Evolutionary conservation across 2,329 filamentous ascomycete species (phyloP).

Genomic region (Epichloe sylvatica): DNA sequence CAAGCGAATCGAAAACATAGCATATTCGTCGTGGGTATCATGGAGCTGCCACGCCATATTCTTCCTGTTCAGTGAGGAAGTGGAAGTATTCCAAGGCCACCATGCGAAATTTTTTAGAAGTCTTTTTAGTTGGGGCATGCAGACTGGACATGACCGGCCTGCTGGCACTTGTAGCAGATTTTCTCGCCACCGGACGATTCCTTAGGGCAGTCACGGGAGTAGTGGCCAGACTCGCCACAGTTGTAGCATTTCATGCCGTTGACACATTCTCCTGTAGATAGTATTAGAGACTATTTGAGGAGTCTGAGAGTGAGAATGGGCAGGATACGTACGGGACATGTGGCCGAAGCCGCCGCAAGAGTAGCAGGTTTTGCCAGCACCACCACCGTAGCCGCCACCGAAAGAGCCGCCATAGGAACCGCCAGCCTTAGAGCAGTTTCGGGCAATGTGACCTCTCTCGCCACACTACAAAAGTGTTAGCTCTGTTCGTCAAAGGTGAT

Average conservation of each 20-base stretch:
- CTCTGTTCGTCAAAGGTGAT: not conserved
- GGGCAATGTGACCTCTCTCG: constrained; percentile 90
- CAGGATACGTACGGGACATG: constrained; percentile 58
- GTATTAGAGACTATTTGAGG: constrained; percentile 9
- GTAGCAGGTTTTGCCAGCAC: constrained; percentile 79
- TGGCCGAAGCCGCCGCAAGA: constrained; percentile 94
- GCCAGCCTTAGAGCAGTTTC: constrained; percentile 62
- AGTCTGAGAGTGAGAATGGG: too few species aligned
- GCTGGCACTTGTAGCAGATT: constrained; percentile 94
- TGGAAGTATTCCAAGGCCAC: constrained; percentile 12
- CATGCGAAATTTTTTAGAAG: constrained; percentile 2
- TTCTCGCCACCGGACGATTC: constrained; percentile 79
- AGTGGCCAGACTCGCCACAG: constrained; percentile 86
- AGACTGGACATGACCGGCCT: constrained; percentile 78
- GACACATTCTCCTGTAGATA: constrained; percentile 63
- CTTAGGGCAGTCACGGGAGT: constrained; percentile 91
- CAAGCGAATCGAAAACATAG: constrained; percentile 12
- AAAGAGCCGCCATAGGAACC: constrained; percentile 27
- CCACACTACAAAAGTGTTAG: constrained; percentile 49
- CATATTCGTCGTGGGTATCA: constrained; percentile 28
- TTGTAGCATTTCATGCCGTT: constrained; percentile 99
- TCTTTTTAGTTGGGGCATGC: constrained; percentile 62
- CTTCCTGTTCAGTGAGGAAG: constrained; percentile 11
- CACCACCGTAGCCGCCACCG: constrained; percentile 29
- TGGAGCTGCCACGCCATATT: constrained; percentile 28